A percentile compares a stretch with the other conserved stretches of the same genome.
Conservation (phyloP, 2,329 filamentous ascomycete species). For the Thielaviopsis euricoi region DNA sequence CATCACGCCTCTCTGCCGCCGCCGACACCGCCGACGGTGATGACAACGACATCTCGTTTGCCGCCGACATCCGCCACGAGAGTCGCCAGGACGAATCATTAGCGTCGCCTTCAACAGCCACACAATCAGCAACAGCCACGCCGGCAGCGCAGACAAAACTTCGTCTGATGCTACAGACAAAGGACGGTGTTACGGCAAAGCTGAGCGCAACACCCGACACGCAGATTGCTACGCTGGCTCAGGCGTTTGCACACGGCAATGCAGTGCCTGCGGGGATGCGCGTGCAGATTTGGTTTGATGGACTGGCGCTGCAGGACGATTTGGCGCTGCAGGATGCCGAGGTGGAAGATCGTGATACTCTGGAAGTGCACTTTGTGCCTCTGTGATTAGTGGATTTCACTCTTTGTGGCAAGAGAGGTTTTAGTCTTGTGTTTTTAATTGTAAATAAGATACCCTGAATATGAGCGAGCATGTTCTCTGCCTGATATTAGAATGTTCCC, state of each 20-base stretch:
- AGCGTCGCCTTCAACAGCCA: background rate
- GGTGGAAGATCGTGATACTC: slow-evolving; percentile 54
- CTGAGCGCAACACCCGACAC: slow-evolving; percentile 38
- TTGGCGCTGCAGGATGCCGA: slow-evolving; percentile 48
- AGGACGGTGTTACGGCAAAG: slow-evolving; percentile 31
- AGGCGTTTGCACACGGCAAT: slow-evolving; percentile 40
- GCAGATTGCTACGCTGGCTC: slow-evolving; percentile 43
- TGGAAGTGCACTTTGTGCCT: slow-evolving; percentile 50
- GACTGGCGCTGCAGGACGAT: slow-evolving; percentile 48
- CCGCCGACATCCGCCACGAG: slow-evolving; percentile 10
- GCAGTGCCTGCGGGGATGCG: slow-evolving; percentile 32
- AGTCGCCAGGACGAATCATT: slow-evolving; percentile 19
- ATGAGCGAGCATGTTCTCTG: background rate
- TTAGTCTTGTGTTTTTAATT: background rate
- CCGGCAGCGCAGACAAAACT: slow-evolving; percentile 22
- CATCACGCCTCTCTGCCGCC: background rate
- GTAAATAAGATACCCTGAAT: background rate
- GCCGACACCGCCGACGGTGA: too few species aligned
- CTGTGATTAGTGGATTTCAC: background rate
- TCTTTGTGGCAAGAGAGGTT: background rate
- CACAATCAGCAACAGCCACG: slow-evolving; percentile 12
- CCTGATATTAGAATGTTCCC: background rate
- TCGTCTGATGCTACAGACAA: slow-evolving; percentile 37
- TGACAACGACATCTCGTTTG: background rate
- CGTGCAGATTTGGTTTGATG: slow-evolving; percentile 57